Conservation (phyloP, 148 eudicot genomes). For the Cornus florida region DNA sequence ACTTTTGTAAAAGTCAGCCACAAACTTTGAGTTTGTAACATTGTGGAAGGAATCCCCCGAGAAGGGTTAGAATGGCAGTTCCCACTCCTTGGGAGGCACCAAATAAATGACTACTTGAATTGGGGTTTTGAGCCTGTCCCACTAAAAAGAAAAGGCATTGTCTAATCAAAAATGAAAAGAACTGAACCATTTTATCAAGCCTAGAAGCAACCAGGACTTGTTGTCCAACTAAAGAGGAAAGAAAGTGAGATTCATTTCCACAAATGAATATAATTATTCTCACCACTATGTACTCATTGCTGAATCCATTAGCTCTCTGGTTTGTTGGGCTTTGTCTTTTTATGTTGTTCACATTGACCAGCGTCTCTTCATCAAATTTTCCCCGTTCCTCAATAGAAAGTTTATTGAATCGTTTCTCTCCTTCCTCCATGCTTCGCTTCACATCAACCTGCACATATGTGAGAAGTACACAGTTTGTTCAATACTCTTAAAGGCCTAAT, state of each 20-base stretch:
- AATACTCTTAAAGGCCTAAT: constrained; percentile 8
- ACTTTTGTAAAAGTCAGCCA: too few species aligned
- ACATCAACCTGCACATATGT: constrained; percentile 59
- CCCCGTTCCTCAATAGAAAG: constrained; percentile 95
- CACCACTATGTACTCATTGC: constrained; percentile 98
- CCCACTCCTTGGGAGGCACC: too few species aligned
- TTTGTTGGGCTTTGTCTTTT: constrained; percentile 60
- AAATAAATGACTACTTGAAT: too few species aligned
- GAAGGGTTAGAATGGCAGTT: too few species aligned
- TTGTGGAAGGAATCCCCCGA: neutral
- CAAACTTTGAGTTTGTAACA: too few species aligned
- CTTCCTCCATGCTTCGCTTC: constrained; percentile 77
- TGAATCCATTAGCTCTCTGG: constrained; percentile 66
- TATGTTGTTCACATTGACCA: constrained; percentile 84
- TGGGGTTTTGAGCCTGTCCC: too few species aligned
- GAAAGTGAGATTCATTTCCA: neutral
- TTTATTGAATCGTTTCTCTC: constrained; percentile 83
- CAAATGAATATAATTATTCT: constrained; percentile 7
- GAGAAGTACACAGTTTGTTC: constrained; percentile 7
- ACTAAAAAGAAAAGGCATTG: neutral
- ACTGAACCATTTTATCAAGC: neutral
- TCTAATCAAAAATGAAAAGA: neutral
- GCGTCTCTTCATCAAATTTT: constrained; percentile 95
- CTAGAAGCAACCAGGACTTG: neutral
- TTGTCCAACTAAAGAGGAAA: neutral